phyloP scores from a whole-genome alignment of 306 rosid species.

The Canavalia ensiformis region DNA sequence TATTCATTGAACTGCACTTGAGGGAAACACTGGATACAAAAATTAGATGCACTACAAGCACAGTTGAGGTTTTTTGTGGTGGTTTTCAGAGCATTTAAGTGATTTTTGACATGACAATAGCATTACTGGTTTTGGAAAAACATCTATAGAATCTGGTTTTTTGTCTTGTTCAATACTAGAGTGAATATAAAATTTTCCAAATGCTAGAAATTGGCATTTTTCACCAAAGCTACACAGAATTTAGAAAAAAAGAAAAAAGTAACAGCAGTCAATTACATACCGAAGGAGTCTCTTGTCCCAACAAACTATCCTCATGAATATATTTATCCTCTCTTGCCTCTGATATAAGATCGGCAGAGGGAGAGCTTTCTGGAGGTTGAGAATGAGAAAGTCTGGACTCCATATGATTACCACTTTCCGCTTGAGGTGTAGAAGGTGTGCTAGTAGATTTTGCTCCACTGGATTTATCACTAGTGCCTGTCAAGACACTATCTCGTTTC shows the following conservation, averaged over 20 bases:
- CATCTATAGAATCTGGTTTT: slow-evolving; percentile 17
- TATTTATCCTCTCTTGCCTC: slow-evolving; percentile 79
- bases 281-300: slow-evolving; percentile 88
- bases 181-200: slow-evolving; percentile 38
- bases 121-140: slow-evolving; percentile 16
- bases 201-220: slow-evolving; percentile 39
- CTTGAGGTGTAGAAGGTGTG: slow-evolving; percentile 95
- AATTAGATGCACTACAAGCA: slow-evolving; percentile 13
- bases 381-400: slow-evolving; percentile 83
- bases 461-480: slow-evolving; percentile 85
- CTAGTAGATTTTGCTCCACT: slow-evolving; percentile 89
- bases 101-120: slow-evolving; percentile 28
- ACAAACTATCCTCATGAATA: slow-evolving; percentile 64
- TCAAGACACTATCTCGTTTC: slow-evolving; percentile 90
- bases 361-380: slow-evolving; percentile 78
- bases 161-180: slow-evolving; percentile 5
- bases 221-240: slow-evolving; percentile 18
- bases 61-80: slow-evolving; percentile 28
- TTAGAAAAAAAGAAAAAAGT: slow-evolving; percentile 14
- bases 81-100: slow-evolving; percentile 40
- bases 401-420: slow-evolving; percentile 70
- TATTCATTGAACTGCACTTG: slow-evolving; percentile 39
- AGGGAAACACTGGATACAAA: slow-evolving; percentile 38
- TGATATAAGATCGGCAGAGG: slow-evolving; percentile 71
- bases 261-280: slow-evolving; percentile 58